Evolutionary conservation across 1,139 yeast species (phyloP).

Genomic region (Barnettozyma hawaiiensis): DNA sequence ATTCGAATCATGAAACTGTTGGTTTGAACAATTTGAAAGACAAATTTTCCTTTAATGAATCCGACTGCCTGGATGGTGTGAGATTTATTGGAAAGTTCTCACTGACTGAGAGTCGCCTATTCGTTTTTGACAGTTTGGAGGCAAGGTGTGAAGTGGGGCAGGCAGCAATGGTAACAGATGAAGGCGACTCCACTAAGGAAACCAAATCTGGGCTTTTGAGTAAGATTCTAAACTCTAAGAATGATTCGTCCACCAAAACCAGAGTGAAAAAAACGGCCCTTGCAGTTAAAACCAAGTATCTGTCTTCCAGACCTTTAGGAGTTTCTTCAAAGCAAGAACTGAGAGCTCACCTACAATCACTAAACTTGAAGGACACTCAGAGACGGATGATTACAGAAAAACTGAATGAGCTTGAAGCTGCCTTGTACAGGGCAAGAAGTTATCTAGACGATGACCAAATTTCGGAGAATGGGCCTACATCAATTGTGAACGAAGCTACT

Average conservation of each 20-base stretch:
- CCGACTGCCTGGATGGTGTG: slow-evolving; percentile 41
- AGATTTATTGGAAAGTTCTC: slow-evolving; percentile 41
- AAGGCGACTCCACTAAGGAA: slow-evolving; percentile 1
- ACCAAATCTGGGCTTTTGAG: slow-evolving; percentile 13
- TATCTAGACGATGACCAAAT: slow-evolving; percentile 45
- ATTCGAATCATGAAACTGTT: slow-evolving; percentile 32
- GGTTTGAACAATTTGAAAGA: slow-evolving; percentile 22
- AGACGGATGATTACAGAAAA: slow-evolving; percentile 43
- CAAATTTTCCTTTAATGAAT: slow-evolving; percentile 33
- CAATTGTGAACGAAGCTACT: slow-evolving; percentile 34
- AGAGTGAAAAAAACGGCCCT: slow-evolving; percentile 12
- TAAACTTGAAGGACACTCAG: slow-evolving; percentile 39
- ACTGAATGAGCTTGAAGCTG: slow-evolving; percentile 52
- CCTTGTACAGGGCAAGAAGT: slow-evolving; percentile 52
- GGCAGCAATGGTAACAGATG: neutral
- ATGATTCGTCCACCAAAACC: slow-evolving; percentile 4
- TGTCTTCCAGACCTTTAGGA: slow-evolving; percentile 43
- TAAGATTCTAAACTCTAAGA: slow-evolving; percentile 12
- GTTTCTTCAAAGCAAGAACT: slow-evolving; percentile 34
- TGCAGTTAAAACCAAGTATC: slow-evolving; percentile 32
- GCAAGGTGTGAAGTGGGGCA: slow-evolving; percentile 34
- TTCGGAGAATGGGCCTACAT: slow-evolving; percentile 32
- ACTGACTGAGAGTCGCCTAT: slow-evolving; percentile 46
- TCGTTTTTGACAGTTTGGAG: slow-evolving; percentile 38
- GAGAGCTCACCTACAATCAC: slow-evolving; percentile 22